A percentile compares a stretch with the other conserved stretches of the same genome.
Evolutionary conservation across 768 basidiomycete genomes (phyloP).

Genomic region (Tricholoma flavovirens): DNA sequence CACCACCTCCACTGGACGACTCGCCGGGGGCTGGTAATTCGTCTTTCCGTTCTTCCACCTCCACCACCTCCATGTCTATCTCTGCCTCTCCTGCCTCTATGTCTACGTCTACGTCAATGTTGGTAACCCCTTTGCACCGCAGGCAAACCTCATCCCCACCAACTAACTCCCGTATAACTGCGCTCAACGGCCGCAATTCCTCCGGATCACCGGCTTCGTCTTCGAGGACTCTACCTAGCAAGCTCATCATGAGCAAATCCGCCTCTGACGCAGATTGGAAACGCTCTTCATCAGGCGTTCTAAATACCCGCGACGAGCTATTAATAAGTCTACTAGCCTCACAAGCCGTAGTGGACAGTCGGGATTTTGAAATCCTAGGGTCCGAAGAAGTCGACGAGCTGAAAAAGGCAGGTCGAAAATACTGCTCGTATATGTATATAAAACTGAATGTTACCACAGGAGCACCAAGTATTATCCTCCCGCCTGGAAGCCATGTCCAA

Average conservation of each 20-base stretch:
- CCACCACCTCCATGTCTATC: constrained; percentile 8
- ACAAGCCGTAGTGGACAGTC: constrained; percentile 91
- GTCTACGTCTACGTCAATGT: not conserved
- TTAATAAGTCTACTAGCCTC: constrained; percentile 87
- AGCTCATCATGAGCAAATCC: constrained; percentile 9
- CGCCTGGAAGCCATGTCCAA: constrained; percentile 61
- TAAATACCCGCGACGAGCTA: constrained; percentile 74
- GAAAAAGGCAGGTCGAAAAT: constrained; percentile 37
- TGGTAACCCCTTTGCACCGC: not conserved
- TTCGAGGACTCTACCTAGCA: constrained; percentile 11
- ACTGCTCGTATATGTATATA: constrained; percentile 7
- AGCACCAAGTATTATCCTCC: constrained; percentile 64
- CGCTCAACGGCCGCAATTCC: constrained; percentile 16
- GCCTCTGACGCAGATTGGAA: constrained; percentile 32
- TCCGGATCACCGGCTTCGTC: constrained; percentile 15
- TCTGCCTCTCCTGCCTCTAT: not conserved
- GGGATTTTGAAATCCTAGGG: constrained; percentile 69
- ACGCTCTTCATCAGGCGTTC: constrained; percentile 24
- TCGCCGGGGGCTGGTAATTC: constrained; percentile 19
- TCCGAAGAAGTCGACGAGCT: constrained; percentile 45
- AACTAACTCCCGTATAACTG: constrained; percentile 16
- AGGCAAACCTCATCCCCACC: constrained; percentile 7
- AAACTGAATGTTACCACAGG: constrained; percentile 37
- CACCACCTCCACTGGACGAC: constrained; percentile 19
- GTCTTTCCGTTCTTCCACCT: constrained; percentile 20